phyloP scores from a whole-genome alignment of 768 basidiomycete species.

The Pulveroboletus sp. region DNA sequence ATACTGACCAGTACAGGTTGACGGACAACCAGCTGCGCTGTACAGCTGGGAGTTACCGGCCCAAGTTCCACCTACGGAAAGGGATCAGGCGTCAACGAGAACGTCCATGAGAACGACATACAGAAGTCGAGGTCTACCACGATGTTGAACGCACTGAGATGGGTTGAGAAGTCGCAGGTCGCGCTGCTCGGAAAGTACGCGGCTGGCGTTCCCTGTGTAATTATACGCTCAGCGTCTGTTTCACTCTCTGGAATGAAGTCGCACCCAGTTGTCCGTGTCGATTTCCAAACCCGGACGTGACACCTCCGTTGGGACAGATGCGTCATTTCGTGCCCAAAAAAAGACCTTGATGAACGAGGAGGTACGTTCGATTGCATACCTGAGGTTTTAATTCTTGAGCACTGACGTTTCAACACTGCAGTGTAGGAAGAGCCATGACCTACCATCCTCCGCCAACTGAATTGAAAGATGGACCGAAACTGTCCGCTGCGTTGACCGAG shows the following conservation, averaged over 20 bases:
- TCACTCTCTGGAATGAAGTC: neutral
- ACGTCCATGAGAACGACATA: too few species aligned
- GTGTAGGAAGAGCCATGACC: neutral
- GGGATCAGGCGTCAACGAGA: neutral
- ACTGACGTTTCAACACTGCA: neutral
- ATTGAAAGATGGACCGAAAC: slow-evolving; percentile 36
- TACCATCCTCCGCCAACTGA: slow-evolving; percentile 35
- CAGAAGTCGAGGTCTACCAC: slow-evolving; percentile 49
- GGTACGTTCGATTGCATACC: slow-evolving; percentile 38
- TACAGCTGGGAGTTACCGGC: slow-evolving; percentile 22
- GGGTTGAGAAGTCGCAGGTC: slow-evolving; percentile 50
- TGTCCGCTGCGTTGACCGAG: slow-evolving; percentile 17
- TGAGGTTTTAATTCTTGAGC: neutral
- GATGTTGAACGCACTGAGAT: slow-evolving; percentile 58
- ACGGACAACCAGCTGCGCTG: slow-evolving; percentile 22
- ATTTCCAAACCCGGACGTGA: slow-evolving; percentile 14
- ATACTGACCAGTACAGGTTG: slow-evolving; percentile 26
- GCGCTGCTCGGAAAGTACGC: slow-evolving; percentile 58
- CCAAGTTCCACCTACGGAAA: slow-evolving; percentile 25
- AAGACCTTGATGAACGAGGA: slow-evolving; percentile 34
- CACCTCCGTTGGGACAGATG: slow-evolving; percentile 33
- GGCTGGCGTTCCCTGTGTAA: slow-evolving; percentile 49
- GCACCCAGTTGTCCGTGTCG: slow-evolving; percentile 25
- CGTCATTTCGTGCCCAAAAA: slow-evolving; percentile 36
- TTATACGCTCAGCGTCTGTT: neutral